Conservation (phyloP, 129 eudicot genomes). For the Flaveria trinervia region DNA sequence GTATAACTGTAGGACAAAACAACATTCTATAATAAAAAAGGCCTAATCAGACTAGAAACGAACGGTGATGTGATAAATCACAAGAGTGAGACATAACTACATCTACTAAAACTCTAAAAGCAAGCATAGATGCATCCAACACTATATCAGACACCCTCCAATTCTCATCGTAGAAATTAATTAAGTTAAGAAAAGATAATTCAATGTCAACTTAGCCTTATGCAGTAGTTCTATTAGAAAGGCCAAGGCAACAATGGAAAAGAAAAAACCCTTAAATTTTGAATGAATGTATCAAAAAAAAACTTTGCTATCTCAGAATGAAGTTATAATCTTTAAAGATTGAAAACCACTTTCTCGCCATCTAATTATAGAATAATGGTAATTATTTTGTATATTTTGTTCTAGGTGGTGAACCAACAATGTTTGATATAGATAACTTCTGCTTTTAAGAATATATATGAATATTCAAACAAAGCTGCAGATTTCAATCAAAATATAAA, state of each 20-base stretch:
- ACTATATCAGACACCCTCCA: neutral
- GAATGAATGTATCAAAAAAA: neutral
- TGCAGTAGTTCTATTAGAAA: neutral
- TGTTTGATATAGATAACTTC: neutral
- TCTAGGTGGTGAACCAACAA: conserved; percentile 2
- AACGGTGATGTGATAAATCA: neutral
- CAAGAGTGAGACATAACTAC: neutral
- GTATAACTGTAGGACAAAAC: conserved; percentile 62
- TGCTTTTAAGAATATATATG: neutral
- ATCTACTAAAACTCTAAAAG: neutral
- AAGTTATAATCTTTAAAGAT: neutral
- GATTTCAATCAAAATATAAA: neutral
- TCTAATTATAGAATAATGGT: neutral
- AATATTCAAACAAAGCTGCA: conserved; percentile 15
- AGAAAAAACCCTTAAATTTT: neutral
- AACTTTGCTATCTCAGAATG: neutral
- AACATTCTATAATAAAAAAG: conserved; percentile 13
- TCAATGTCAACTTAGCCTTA: conserved; percentile 3
- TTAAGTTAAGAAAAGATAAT: neutral
- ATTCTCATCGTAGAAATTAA: neutral
- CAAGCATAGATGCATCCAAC: neutral
- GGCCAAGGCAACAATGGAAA: neutral
- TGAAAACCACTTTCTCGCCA: neutral
- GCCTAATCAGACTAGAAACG: neutral
- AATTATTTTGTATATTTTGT: neutral